Base-by-base conservation (phyloP, 306 rosid genomes). In the Sesbania bispinosa region DNA sequence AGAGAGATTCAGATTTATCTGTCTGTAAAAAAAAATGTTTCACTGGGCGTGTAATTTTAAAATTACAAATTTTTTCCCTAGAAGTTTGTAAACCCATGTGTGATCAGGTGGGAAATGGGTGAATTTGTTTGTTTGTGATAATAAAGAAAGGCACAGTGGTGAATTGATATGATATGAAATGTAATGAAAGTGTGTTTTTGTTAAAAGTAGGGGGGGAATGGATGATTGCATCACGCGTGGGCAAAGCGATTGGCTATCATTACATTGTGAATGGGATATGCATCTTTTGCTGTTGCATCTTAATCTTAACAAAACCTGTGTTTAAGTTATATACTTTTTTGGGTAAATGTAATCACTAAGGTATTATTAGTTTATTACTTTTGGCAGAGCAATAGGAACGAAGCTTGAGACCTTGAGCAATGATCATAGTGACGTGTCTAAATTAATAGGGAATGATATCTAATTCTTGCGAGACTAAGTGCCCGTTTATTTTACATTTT, bases 31-130 rank as follows among this genome's bases (percentile, higher is more conserved):
- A 74, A 66, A 20, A 63, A 72, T 54, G 63, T 62, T n/a, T n/a
- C 32, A 77, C 48, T 15, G 55, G 61, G 76, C 5, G 51, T 71
- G 65, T 71, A 57, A 42, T 75, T 76, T 46, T 48, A 52, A 73
- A 57, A 14, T 13, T 20, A 14, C 6, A 14, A 52, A n/a, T 0
- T 69, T 32, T 21, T 32, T 43, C 33, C 71, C 66, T 80, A 47
- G 71, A 26, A 71, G 72, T 67, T 66, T 60, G 77, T 26, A 54
- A 65, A 71, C 67, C 64, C 76, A 71, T 82, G 87, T 77, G 82
- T 77, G 81, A 51, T 67, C 68, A 81, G 77, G 87, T 77, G 71
- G 83, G 79, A 77, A 67, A 74, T 76, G 78, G 75, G 64, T 58
- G 79, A 50, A 55, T 78, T 67, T 50, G 80, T 62, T 80, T 73